phyloP scores from a whole-genome alignment of 176 grass and related monocot species.

The Melocanna baccifera region DNA sequence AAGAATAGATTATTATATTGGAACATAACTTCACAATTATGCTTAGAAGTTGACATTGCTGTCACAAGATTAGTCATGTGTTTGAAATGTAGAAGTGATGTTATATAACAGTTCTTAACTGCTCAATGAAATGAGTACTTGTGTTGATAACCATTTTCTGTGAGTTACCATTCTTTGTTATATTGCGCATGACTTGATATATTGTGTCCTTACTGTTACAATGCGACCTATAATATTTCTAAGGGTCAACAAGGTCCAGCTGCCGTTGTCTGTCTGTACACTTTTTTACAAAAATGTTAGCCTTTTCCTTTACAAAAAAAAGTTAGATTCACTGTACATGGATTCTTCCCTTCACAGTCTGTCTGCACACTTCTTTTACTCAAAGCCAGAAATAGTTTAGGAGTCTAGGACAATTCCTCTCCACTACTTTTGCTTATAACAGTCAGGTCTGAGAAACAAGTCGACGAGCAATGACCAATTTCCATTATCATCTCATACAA shows the following conservation, averaged over 20 bases:
- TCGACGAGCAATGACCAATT: background rate
- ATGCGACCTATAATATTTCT: constrained; percentile 83
- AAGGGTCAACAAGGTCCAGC: constrained; percentile 85
- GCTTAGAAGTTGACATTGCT: constrained; percentile 15
- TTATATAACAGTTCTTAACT: background rate
- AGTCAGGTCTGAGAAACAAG: background rate
- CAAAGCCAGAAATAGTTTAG: background rate
- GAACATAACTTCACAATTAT: background rate
- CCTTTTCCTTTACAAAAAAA: background rate
- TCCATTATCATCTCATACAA: background rate
- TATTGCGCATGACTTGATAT: constrained; percentile 59
- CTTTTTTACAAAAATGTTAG: no score
- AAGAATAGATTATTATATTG: background rate
- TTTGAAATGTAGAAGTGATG: background rate
- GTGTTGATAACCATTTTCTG: background rate
- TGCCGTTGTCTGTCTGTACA: constrained; percentile 28
- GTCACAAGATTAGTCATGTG: background rate
- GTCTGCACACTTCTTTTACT: background rate
- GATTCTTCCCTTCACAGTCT: background rate
- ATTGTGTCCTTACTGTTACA: constrained; percentile 82
- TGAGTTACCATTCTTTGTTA: background rate
- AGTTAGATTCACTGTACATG: background rate
- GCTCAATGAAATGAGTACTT: background rate
- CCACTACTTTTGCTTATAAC: background rate
- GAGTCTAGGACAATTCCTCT: background rate